Evolutionary conservation across 2,329 filamentous ascomycete species (phyloP).

Genomic region (Ceratocystis huliohia): DNA sequence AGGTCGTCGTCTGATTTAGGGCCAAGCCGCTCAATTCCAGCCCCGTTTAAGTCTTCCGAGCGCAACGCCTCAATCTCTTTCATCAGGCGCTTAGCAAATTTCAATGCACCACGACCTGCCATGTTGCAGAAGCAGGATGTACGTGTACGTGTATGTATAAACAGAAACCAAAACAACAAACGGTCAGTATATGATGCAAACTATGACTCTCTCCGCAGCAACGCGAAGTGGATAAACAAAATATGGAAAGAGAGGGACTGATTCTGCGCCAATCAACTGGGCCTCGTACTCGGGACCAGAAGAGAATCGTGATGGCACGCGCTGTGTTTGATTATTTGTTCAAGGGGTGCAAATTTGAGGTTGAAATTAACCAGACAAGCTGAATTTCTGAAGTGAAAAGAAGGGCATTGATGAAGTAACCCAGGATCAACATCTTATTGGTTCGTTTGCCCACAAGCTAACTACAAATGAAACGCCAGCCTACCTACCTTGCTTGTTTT

Average conservation of each 20-base stretch:
- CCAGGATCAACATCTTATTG: conserved; percentile 1
- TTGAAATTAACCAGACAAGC: neutral
- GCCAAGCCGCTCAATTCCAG: conserved; percentile 44
- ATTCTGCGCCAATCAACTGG: neutral
- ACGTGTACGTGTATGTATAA: neutral
- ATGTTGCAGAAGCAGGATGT: conserved; percentile 28
- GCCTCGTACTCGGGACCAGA: neutral
- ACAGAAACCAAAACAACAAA: neutral
- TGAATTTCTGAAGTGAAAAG: conserved; percentile 2
- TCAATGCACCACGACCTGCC: conserved; percentile 31
- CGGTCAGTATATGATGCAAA: neutral
- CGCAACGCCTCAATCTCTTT: conserved; percentile 45
- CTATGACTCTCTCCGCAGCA: neutral
- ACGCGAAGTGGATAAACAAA: neutral
- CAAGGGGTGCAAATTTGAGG: neutral
- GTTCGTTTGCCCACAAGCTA: neutral
- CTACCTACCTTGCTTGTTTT: neutral
- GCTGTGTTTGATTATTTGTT: neutral
- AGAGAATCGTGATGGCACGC: neutral
- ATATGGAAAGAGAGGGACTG: neutral
- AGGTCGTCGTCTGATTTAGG: conserved; percentile 43
- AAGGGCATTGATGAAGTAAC: neutral
- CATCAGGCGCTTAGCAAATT: conserved; percentile 44
- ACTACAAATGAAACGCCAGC: neutral
- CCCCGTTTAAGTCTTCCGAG: conserved; percentile 29